These are phyloP conservation scores for Plasmopara viticola DNA, from an alignment of 352 stramenopile genomes.

Conservation along the genomic window DNA sequence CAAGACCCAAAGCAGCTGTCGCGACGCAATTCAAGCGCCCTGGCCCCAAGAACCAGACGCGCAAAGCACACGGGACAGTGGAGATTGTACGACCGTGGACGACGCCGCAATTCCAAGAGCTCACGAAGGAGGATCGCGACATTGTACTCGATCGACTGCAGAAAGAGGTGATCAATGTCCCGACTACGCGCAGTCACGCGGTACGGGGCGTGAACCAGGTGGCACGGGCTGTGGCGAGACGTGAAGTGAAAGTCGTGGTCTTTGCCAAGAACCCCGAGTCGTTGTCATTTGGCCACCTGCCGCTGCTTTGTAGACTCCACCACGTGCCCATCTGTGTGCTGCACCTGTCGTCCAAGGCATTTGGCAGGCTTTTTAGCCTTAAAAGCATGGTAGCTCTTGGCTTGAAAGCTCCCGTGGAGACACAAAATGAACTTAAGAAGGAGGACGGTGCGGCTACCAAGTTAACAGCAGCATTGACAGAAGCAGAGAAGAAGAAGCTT, in stretches of 20 bases:
- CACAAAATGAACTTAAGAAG: not conserved
- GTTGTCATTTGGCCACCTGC: constrained; percentile 52
- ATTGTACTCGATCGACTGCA: constrained; percentile 71
- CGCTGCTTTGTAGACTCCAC: constrained; percentile 61
- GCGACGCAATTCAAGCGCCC: constrained; percentile 26
- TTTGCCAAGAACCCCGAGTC: constrained; percentile 61
- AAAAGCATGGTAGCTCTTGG: constrained; percentile 50
- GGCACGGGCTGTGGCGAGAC: constrained; percentile 28
- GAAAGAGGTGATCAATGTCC: constrained; percentile 43
- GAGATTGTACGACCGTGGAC: constrained; percentile 37
- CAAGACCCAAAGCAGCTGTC: constrained; percentile 10
- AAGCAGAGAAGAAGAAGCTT: constrained; percentile 36
- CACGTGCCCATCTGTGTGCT: constrained; percentile 63
- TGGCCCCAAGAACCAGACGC: constrained; percentile 16
- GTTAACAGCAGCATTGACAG: constrained; percentile 4
- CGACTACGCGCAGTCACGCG: constrained; percentile 21
- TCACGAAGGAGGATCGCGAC: constrained; percentile 65
- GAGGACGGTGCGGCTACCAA: constrained; percentile 1
- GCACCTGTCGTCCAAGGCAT: constrained; percentile 58
- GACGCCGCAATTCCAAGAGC: constrained; percentile 46
- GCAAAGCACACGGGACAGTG: constrained; percentile 11
- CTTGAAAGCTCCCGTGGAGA: constrained; percentile 21
- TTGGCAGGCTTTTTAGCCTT: constrained; percentile 52
- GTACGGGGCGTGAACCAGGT: constrained; percentile 60
- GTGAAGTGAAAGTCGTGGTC: constrained; percentile 52